Evolutionary conservation across 108 stramenopile species (phyloP).

Genomic region (Fragilaria crotonensis): DNA sequence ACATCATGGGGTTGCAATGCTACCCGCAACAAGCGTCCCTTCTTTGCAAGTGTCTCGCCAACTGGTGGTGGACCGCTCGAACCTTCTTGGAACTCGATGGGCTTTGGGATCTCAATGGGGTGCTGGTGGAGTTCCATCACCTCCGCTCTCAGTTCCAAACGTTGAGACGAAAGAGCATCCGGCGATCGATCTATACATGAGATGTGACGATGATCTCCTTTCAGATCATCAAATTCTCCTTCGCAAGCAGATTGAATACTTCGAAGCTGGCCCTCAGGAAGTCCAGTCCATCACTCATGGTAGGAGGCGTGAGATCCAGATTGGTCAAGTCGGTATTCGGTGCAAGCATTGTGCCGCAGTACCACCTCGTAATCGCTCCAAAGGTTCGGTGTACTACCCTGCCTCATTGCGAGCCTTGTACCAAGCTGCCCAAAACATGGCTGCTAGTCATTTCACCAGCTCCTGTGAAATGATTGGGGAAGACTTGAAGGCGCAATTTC

Average conservation of each 20-base stretch:
- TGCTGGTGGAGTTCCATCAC: too few species aligned
- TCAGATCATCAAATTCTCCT: slow-evolving; percentile 46
- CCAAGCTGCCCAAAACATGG: slow-evolving; percentile 82
- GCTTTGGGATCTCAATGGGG: too few species aligned
- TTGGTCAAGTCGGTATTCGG: slow-evolving; percentile 67
- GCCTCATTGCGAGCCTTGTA: slow-evolving; percentile 60
- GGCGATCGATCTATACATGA: slow-evolving; percentile 10
- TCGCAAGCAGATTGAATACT: slow-evolving; percentile 40
- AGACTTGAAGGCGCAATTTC: not conserved
- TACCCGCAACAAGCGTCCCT: too few species aligned
- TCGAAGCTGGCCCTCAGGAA: slow-evolving; percentile 27
- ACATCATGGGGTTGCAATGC: too few species aligned
- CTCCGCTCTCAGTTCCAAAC: too few species aligned
- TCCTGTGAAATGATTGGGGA: not conserved
- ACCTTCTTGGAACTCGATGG: too few species aligned
- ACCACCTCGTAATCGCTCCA: slow-evolving; percentile 42
- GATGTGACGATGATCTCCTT: slow-evolving; percentile 29
- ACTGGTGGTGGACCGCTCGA: too few species aligned
- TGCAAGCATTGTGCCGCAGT: slow-evolving; percentile 69
- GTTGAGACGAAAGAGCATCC: not conserved
- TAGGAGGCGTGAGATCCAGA: slow-evolving; percentile 28
- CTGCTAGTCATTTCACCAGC: not conserved
- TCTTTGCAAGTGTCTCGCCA: too few species aligned
- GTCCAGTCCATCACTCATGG: slow-evolving; percentile 34
- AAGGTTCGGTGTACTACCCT: slow-evolving; percentile 75